Evolutionary conservation across 139 green algal species (phyloP).

Genomic region (Monoraphidium neglectum): DNA sequence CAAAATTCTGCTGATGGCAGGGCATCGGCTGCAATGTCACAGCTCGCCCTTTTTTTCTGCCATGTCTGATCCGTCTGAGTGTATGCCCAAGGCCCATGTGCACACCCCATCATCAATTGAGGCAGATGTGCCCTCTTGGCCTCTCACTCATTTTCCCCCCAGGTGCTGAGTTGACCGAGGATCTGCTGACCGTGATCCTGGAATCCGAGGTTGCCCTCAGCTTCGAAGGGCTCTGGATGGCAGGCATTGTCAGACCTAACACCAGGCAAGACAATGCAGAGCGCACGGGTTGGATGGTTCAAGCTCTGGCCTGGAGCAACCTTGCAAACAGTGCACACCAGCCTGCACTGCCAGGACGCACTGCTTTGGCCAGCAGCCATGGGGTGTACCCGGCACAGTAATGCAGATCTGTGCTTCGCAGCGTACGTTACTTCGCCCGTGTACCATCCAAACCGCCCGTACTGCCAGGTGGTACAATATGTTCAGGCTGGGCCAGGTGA

Average conservation of each 20-base stretch:
- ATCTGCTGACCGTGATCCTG: not conserved
- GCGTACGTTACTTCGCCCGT: too few species aligned
- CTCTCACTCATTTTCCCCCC: too few species aligned
- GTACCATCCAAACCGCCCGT: too few species aligned
- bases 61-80: too few species aligned
- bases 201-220: conserved; percentile 19
- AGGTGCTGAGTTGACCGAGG: not conserved
- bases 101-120: too few species aligned
- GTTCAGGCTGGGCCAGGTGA: conserved; percentile 1
- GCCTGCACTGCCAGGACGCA: not conserved
- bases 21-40: too few species aligned
- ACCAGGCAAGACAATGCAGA: conserved; percentile 14
- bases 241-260: conserved; percentile 1
- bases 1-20: too few species aligned
- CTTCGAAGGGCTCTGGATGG: conserved; percentile 25
- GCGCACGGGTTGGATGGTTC: not conserved
- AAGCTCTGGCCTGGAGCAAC: not conserved
- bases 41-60: too few species aligned
- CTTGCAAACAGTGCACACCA: not conserved
- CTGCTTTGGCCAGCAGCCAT: not conserved
- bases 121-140: too few species aligned
- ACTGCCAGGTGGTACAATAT: not conserved
- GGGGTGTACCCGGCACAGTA: too few species aligned
- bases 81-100: too few species aligned
- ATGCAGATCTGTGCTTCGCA: too few species aligned